Conservation (phyloP, 768 basidiomycete genomes). For the Macrolepiota albuminosa region DNA sequence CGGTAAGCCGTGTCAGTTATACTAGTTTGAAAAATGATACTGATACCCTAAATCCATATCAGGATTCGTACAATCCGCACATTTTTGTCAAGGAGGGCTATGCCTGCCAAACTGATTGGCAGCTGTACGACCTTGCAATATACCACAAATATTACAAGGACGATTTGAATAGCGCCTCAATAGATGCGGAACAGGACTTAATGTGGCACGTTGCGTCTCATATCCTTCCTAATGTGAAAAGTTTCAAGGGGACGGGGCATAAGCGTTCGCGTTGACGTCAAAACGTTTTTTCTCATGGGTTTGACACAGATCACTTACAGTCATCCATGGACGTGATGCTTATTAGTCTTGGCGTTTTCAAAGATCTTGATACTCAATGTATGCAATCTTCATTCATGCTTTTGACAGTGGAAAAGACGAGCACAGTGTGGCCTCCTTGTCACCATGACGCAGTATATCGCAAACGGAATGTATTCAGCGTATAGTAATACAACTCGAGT, state of each 20-base stretch:
- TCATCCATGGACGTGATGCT: neutral
- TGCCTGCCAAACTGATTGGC: conserved; percentile 8
- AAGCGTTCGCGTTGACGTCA: neutral
- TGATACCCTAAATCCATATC: neutral
- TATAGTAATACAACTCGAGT: no score
- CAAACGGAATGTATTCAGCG: no score
- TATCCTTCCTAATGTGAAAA: conserved; percentile 10
- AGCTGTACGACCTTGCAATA: conserved; percentile 12
- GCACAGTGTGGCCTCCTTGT: neutral
- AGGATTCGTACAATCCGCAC: neutral
- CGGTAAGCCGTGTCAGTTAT: conserved; percentile 1
- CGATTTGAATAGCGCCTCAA: neutral
- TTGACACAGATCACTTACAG: neutral
- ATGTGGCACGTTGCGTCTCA: neutral
- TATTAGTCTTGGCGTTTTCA: neutral
- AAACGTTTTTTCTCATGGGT: neutral
- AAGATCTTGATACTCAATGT: neutral
- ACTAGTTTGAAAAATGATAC: neutral
- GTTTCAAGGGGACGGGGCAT: conserved; percentile 5
- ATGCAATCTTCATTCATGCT: neutral
- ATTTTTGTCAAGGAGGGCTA: neutral
- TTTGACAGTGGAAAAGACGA: neutral
- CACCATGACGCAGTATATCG: no score
- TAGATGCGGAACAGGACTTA: neutral
- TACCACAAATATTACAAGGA: conserved; percentile 7